Evolutionary conservation across 257 asterid genomes (phyloP).

Genomic region (Nicotiana noctiflora): DNA sequence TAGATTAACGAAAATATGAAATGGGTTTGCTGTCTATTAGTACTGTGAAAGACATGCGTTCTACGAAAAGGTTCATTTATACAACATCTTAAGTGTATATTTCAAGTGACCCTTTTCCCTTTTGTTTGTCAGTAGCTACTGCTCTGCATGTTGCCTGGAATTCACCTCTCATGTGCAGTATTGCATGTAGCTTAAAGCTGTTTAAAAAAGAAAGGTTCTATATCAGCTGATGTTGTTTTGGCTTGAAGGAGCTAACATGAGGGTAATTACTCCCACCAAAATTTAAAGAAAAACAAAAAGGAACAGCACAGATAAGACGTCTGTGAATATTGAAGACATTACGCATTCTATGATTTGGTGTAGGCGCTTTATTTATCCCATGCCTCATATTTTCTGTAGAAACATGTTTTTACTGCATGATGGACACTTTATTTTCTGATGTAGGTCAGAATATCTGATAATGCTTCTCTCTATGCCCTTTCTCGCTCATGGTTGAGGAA

Average conservation of each 20-base stretch:
- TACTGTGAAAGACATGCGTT: no score
- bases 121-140: no score
- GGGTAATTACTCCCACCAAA: neutral
- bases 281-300: no score
- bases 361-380: neutral
- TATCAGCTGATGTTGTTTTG: neutral
- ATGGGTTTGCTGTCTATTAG: no score
- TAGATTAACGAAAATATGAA: no score
- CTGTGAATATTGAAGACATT: neutral
- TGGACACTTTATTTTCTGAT: constrained; percentile 13
- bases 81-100: no score
- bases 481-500: constrained; percentile 89
- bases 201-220: no score
- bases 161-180: no score
- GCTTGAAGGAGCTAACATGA: neutral
- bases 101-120: no score
- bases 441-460: constrained; percentile 62
- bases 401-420: constrained; percentile 9
- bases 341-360: neutral
- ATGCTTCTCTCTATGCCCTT: constrained; percentile 63
- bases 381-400: neutral
- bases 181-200: no score
- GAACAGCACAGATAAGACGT: neutral
- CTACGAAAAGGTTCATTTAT: no score
- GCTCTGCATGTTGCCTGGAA: no score